Base-by-base conservation (phyloP, 768 basidiomycete species). In the Nidularia sp. region DNA sequence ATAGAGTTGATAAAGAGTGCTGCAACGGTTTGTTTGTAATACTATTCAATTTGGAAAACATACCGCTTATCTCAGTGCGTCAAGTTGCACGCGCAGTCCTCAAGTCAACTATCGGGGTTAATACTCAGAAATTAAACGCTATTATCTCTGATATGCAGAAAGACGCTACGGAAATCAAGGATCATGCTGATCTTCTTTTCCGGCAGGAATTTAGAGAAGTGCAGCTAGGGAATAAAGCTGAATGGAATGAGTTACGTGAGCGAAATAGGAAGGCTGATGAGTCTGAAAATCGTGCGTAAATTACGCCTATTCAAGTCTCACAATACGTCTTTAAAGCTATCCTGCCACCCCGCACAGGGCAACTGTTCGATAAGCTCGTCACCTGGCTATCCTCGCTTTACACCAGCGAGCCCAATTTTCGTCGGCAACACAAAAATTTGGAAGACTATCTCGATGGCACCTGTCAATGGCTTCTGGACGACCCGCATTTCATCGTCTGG, bases 401-500 rank as follows among this genome's bases (percentile, higher is more conserved):
- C 15, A 15, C 39, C 10, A 41, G 15, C 39, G 39, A 41, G 12
- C 39, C 39, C 15, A 41, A 41, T 5, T 41, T 12, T 5, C 39
- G 15, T 10, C 39, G 39, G 3, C 39, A 41, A 3, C 39, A 41
- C 12, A 41, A 41, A 15, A 41, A 41, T 15, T 15, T 10, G 12
- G 39, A 10, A 10, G 39, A 41, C 10, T 41, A 12, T 41, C 39
- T 41, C 15, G 12, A 10, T 41, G 39, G 39, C 10, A 41, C 39
- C 15, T 41, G 39, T 15, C 39, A 41, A 41, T 52, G 52, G 52
- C 7, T 53, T 9, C 22, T 48, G 7, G 46, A 32, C 8, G 12
- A 39, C 32, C 6, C 13, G 10, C 9, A 15, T 6, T 53, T 53
- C 36, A 6, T 47, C 29, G 48, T 43, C 41, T 57, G 56, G 57